Conservation (phyloP, 495 filamentous ascomycete genomes). For the Haplographium delicatum region DNA sequence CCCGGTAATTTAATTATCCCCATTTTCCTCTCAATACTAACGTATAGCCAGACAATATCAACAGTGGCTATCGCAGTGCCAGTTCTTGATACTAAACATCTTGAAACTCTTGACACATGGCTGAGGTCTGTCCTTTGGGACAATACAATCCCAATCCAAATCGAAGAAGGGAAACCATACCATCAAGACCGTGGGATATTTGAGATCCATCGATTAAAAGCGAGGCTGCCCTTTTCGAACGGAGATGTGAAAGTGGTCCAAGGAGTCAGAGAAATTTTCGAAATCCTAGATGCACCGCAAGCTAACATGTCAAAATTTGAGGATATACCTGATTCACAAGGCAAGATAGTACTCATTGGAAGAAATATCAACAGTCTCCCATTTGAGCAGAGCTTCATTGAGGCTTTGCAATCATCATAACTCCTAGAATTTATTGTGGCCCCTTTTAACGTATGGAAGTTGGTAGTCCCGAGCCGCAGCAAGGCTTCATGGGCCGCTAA, state of each 20-base stretch:
- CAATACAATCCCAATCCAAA: conserved; percentile 47
- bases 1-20: conserved; percentile 47
- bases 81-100: conserved; percentile 42
- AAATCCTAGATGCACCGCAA: conserved; percentile 64
- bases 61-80: conserved; percentile 67
- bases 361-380: conserved; percentile 49
- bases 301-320: conserved; percentile 16
- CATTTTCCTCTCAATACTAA: background rate
- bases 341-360: conserved; percentile 81
- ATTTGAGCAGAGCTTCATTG: conserved; percentile 34
- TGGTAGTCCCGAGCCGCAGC: background rate
- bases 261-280: conserved; percentile 89
- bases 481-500: background rate
- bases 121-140: conserved; percentile 84
- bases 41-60: conserved; percentile 65
- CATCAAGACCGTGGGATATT: conserved; percentile 25
- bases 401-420: conserved; percentile 8
- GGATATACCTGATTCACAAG: conserved; percentile 28
- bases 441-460: too few relatives aligned
- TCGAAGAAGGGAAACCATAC: too few relatives aligned
- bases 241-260: conserved; percentile 74
- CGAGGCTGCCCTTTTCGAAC: conserved; percentile 55
- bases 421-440: too few relatives aligned
- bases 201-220: conserved; percentile 87
- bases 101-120: conserved; percentile 71